Conservation (phyloP, 108 stramenopile species). For the Pseudonitzschia multistriata region DNA sequence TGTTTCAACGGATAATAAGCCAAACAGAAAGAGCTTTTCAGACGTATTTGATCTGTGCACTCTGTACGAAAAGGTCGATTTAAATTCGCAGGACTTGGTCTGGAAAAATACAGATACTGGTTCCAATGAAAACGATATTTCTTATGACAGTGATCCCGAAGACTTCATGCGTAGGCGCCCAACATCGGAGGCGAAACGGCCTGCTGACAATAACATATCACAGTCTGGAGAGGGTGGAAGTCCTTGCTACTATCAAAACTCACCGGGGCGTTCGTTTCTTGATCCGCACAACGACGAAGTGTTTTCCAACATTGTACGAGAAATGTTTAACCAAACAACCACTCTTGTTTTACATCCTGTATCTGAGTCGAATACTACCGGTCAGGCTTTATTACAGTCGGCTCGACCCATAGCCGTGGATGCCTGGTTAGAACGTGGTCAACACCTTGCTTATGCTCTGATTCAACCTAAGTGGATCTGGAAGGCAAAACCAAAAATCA, state of each 20-base stretch:
- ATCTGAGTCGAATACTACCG: neutral
- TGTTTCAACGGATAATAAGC: constrained; percentile 8
- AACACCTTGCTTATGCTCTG: constrained; percentile 21
- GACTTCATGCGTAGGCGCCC: constrained; percentile 30
- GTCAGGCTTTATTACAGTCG: neutral
- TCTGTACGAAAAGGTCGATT: constrained; percentile 17
- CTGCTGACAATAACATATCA: neutral
- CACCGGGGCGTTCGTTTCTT: constrained; percentile 4
- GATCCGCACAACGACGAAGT: constrained; percentile 10
- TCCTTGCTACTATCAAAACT: neutral
- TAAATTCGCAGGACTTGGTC: constrained; percentile 3
- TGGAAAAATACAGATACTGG: neutral
- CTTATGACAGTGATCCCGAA: constrained; percentile 56
- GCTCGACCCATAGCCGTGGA: constrained; percentile 33
- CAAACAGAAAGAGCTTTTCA: neutral
- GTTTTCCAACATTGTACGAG: constrained; percentile 20
- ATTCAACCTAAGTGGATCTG: constrained; percentile 51
- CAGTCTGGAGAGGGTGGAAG: neutral
- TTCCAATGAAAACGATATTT: constrained; percentile 11
- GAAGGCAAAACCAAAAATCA: constrained; percentile 24
- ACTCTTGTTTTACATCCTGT: constrained; percentile 36
- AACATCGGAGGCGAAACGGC: neutral
- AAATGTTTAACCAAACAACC: constrained; percentile 36
- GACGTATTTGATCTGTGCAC: constrained; percentile 30
- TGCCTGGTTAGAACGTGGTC: constrained; percentile 57